These are phyloP conservation scores for Bidens hawaiensis DNA, from an alignment of 140 eudicot genomes.

Conservation along the genomic window DNA sequence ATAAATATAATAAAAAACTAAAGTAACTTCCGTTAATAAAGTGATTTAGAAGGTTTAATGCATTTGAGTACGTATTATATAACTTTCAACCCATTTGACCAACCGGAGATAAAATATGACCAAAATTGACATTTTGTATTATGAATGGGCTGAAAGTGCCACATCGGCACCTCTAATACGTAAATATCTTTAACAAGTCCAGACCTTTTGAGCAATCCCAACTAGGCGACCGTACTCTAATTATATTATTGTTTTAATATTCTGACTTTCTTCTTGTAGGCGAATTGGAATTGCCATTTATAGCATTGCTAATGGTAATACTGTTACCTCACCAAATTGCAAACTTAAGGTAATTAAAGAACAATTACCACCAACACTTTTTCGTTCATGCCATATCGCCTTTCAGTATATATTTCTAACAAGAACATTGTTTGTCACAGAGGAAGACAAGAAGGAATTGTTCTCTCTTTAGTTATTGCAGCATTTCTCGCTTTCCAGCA, in stretches of 20 bases:
- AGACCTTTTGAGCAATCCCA: slow-evolving; percentile 10
- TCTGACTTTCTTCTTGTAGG: slow-evolving; percentile 35
- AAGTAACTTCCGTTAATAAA: background rate
- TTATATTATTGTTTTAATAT: background rate
- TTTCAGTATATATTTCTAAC: slow-evolving; percentile 2
- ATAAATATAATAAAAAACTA: background rate
- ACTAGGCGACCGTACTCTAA: background rate
- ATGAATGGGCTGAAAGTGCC: background rate
- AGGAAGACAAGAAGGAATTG: slow-evolving; percentile 77
- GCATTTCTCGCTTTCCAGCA: slow-evolving; percentile 89
- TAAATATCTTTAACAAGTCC: background rate
- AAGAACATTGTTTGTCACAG: slow-evolving; percentile 33
- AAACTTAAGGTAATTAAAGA: slow-evolving; percentile 65
- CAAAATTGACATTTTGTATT: background rate
- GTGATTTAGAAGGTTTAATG: background rate
- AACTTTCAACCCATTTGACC: background rate
- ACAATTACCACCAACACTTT: background rate
- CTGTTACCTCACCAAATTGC: slow-evolving; percentile 62
- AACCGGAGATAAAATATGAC: background rate
- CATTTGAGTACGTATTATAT: background rate
- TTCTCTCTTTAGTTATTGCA: slow-evolving; percentile 68
- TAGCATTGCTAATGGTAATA: slow-evolving; percentile 53
- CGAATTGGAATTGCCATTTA: slow-evolving; percentile 88
- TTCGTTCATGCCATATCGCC: background rate
- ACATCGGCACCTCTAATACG: background rate